Base-by-base conservation (phyloP, 305 asterid genomes). In the Fraxinus paxiana region DNA sequence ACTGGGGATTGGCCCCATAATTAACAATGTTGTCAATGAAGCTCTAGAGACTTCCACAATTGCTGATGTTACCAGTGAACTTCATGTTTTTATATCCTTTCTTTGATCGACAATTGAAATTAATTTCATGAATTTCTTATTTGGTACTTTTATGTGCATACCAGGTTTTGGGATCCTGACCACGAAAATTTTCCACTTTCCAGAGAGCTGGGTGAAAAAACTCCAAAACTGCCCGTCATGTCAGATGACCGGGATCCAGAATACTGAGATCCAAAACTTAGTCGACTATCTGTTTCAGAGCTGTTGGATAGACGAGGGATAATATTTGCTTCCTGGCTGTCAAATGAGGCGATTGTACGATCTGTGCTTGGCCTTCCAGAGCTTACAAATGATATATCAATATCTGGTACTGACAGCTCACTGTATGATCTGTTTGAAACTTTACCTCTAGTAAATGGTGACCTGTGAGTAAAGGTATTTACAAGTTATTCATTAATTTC, bases 301-400 rank as follows among this genome's bases (percentile, higher is more conserved):
- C 79, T 75, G 79, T 75, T 75, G 12, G 69, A 75, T 33, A 46
- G 38, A 46, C 43, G 69, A 28, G 79, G 56, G 26, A 18, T 26
- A 7, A 12, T 43, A 48, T 31, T 38, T 33, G 15, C n/a, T 12
- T 75, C 79, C 3, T 61, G 70, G 70, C n/a, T 17, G 31, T 59
- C 51, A 18, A 35, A 17, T 31, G 81, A 31, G 51, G 46, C 7
- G 26, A 20, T n/a, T 67, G 38, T 77, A 7, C 75, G 81, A 13
- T 77, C 81, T n/a, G 59, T 61, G 74, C 81, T 77, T 77, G 81
- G 81, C 75, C 75, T 77, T 15, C 81, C 75, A 20, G 81, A 77
- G 72, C 61, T 77, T 26, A 22, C 75, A 77, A 61, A 61, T 10
- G 81, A 77, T 35, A 63, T 37, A 46, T 77, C 81, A 7, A 12